Conservation (phyloP, 306 rosid genomes). For the Canavalia ensiformis region DNA sequence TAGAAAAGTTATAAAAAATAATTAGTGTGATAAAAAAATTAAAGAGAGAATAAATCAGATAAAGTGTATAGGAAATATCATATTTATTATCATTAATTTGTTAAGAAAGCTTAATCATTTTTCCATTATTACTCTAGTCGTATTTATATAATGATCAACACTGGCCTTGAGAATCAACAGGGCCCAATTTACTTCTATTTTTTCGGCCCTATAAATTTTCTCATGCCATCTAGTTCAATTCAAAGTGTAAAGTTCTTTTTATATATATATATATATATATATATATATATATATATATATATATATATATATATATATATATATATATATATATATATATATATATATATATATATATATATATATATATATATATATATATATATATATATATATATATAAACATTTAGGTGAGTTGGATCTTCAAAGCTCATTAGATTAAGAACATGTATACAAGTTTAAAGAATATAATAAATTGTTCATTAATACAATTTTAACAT, state of each 20-base stretch:
- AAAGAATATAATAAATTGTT: no score
- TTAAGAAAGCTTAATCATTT: slow-evolving; percentile 5
- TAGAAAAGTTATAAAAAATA: neutral
- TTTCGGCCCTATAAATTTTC: neutral
- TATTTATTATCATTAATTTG: neutral
- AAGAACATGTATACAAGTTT: no score
- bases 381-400: no score
- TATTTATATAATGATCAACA: neutral
- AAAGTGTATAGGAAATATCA: neutral
- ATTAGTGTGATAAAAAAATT: neutral
- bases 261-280: no score
- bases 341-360: no score
- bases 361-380: no score
- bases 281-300: no score
- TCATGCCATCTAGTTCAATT: neutral
- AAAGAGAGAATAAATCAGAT: slow-evolving; percentile 6
- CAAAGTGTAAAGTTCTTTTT: neutral
- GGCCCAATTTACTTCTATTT: neutral
- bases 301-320: no score
- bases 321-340: no score
- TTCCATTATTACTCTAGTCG: neutral
- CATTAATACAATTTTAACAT: no score
- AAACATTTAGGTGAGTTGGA: no score
- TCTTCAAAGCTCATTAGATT: no score
- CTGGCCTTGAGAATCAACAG: neutral